Base-by-base conservation (phyloP, 768 basidiomycete species). In the Lactarius hengduanensis region DNA sequence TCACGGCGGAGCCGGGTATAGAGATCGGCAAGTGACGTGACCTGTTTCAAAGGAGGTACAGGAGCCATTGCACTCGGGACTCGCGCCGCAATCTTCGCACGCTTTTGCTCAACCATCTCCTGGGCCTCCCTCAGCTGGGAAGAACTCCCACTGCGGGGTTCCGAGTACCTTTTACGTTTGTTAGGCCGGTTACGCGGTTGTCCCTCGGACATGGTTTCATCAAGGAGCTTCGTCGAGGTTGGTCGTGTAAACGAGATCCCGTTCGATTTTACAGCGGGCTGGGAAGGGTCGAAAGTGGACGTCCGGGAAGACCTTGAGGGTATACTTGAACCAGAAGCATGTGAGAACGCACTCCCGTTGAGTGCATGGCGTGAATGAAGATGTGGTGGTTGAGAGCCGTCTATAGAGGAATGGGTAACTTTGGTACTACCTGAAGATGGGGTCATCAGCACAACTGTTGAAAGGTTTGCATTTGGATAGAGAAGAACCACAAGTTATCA, bases 1-100 rank as follows among this genome's bases (percentile, higher is more conserved):
- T 67, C 66, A 41, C 66, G 66, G 58, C 15, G 66, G 41, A 67
- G 38, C 53, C 56, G 66, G 53, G 62, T 26, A 20, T 63, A 63
- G 16, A 67, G 66, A 10, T 67, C 62, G 9, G 58, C 62, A 28
- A 67, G 66, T 16, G 66, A 55, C 10, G 66, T 67, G 61, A 63
- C 13, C 2, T 47, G 8, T 16, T 47, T 26, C 4, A 38, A 26
- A 22, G 57, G 11, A 16, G 66, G 41, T 5, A 28, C 30, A 32
- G 58, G 15, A 7, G 55, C 61, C 55, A 53, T 62, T 1, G 45
- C 60, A 9, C 64, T 65, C 26, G 65, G 65, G 16, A 66, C 65
- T 6, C 65, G 65, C 2, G 65, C 65, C 45, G 65, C 65, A 18
- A 66, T 63, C 15, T 36, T 62, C 26, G 62, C 66, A 45, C 66